Conservation (phyloP, 257 asterid species). For the Lantana camara region DNA sequence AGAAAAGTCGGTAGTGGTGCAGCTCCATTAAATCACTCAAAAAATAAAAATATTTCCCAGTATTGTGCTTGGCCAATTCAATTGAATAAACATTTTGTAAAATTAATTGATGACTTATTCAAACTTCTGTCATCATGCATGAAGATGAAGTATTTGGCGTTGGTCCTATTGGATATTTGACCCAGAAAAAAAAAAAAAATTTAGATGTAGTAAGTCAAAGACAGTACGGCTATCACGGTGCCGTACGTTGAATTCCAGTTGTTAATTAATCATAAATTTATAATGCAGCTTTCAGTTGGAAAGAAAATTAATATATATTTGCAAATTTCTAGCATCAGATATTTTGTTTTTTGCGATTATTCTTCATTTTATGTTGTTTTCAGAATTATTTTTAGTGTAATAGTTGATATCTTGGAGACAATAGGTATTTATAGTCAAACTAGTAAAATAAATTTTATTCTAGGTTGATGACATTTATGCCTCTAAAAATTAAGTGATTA, state of each 20-base stretch:
- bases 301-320: not conserved
- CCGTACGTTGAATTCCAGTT: constrained; percentile 2
- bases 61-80: no score
- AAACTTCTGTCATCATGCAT: not conserved
- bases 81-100: no score
- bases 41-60: no score
- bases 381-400: no score
- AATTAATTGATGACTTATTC: not conserved
- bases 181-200: not conserved
- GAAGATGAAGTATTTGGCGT: not conserved
- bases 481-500: no score
- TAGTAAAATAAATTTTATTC: no score
- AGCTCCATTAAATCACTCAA: not conserved
- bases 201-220: constrained; percentile 7
- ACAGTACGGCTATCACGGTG: not conserved
- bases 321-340: not conserved
- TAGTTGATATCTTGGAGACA: no score
- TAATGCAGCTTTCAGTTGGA: not conserved
- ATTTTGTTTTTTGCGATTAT: not conserved
- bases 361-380: no score
- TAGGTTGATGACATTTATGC: no score
- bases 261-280: no score
- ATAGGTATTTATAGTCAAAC: no score
- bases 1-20: no score
- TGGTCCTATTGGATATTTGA: not conserved